Evolutionary conservation across 495 filamentous ascomycete species (phyloP), one percentile per base, ranked within the genome.

Genomic region (Astrothelium macrocarpum): DNA sequence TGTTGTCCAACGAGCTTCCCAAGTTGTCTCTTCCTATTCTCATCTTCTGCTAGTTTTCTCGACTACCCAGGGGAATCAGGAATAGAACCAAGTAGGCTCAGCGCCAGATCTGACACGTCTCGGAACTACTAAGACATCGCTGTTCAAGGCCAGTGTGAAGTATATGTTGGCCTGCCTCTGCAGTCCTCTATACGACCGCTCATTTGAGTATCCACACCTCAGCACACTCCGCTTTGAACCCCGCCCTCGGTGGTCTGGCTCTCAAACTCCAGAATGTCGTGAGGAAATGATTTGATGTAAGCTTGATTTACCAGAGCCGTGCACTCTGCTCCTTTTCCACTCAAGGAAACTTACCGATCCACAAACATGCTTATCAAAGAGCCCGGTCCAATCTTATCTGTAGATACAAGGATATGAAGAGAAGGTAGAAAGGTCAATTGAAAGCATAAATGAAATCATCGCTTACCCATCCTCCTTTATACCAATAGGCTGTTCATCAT

Each of bases 401-500:
- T 39, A 14, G 34, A 39, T 39, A 5, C 5, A 39, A 39, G 34
- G 34, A 14, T 14, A 39, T 23, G 45, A 9, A 49, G 36, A 42
- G 36, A 16, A 10, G 9, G 36, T 9, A 42, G 10, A 58, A 7
- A 32, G 10, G 58, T 61, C 23, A 63, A 39, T 43, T 69, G 72
- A 70, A 74, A 65, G 64, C 63, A 68, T 59, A 23, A 59, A 20
- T 60, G 1, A 65, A 60, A 36, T 20, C 12, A 12, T n/a, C 11
- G 91, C 95, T 96, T 87, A 98, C 94, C 94, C 94, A 74, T 98
- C 94, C 85, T 98, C 94, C 77, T 97, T 97, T 59, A 95, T 91
- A 68, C 90, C 86, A 59, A 78, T 71, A 18, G 76, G 74, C 1
- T 71, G 72, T 45, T 75, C 73, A 56, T 72, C 63, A 42, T 74